These are phyloP conservation scores for Friedmanniomyces simplex DNA, from an alignment of 495 filamentous ascomycete genomes.

Conservation along the genomic window DNA sequence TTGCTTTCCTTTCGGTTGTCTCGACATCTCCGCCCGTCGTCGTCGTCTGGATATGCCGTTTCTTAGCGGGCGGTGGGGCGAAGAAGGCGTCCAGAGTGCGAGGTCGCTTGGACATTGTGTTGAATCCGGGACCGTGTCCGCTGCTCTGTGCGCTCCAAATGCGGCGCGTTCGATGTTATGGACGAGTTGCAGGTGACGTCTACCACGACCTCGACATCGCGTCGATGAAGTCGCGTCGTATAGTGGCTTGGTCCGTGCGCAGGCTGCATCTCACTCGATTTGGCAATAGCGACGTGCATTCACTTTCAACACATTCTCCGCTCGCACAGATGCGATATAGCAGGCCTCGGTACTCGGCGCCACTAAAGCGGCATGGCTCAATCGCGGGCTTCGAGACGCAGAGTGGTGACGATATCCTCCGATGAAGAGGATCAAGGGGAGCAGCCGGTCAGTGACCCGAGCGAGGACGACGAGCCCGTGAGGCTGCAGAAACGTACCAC, in stretches of 20 bases:
- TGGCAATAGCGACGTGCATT: not conserved
- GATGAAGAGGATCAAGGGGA: conserved; percentile 32
- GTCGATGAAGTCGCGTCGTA: not conserved
- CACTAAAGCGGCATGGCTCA: conserved; percentile 28
- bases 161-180: too few relatives aligned
- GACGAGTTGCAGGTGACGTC: too few relatives aligned
- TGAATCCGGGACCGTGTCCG: too few relatives aligned
- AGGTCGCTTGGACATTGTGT: conserved; percentile 6
- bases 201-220: not conserved
- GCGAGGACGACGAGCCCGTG: conserved; percentile 14
- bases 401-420: conserved; percentile 35
- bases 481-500: conserved; percentile 13
- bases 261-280: not conserved
- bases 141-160: too few relatives aligned
- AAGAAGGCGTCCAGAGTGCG: conserved; percentile 45
- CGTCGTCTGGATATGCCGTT: not conserved
- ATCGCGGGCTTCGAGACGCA: conserved; percentile 40
- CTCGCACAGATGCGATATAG: not conserved
- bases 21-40: not conserved
- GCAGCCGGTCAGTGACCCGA: not conserved
- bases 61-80: conserved; percentile 34
- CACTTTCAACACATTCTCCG: not conserved
- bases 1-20: not conserved
- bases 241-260: not conserved
- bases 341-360: not conserved